Conservation (phyloP, 2,329 filamentous ascomycete species). For the Trichocomaceae sp. region DNA sequence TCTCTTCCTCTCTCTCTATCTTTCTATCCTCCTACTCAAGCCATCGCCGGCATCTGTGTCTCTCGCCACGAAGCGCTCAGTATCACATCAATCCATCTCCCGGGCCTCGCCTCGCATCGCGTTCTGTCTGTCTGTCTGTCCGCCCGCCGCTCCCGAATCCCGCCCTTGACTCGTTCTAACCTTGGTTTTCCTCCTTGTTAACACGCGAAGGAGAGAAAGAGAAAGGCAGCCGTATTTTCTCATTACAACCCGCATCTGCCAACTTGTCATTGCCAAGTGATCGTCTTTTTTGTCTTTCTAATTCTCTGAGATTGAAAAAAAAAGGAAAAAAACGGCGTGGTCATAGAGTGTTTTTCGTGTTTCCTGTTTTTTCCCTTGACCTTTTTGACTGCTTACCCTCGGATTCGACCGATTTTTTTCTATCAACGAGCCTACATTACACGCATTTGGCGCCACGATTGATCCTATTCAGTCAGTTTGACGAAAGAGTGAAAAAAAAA, state of each 20-base stretch:
- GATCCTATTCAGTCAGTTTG: not conserved
- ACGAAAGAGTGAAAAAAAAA: not conserved
- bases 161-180: not conserved
- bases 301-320: not conserved
- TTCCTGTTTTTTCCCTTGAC: not conserved
- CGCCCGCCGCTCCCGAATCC: not conserved
- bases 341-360: not conserved
- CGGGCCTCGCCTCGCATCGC: not conserved
- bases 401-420: not conserved
- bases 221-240: not conserved
- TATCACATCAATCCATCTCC: not conserved
- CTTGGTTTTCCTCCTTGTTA: not conserved
- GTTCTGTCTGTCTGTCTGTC: not conserved
- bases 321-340: not conserved
- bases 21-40: too few relatives aligned
- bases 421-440: not conserved
- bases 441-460: constrained; percentile 1
- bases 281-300: not conserved
- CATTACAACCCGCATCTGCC: not conserved
- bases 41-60: not conserved
- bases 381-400: not conserved
- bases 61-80: not conserved
- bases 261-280: not conserved
- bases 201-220: not conserved
- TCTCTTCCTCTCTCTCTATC: not conserved